Percentiles rank a stretch among this genome's conserved stretches.
Evolutionary conservation across 768 basidiomycete genomes (phyloP).

Genomic region (Punctularia strigosozonata): DNA sequence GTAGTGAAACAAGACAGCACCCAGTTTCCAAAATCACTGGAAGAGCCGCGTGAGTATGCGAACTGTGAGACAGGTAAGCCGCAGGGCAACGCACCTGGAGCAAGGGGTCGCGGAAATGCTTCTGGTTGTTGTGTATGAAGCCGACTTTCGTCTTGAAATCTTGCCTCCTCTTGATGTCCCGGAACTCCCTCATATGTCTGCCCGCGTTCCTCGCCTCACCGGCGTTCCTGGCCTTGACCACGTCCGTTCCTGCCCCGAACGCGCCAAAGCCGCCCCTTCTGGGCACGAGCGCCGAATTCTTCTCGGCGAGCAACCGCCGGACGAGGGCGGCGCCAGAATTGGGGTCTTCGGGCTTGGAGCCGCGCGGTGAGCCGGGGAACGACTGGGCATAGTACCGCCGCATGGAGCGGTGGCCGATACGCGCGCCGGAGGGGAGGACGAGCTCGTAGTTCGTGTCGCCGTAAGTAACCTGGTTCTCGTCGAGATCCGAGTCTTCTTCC

Average conservation of each 20-base stretch:
- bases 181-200: slow-evolving; percentile 71
- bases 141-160: slow-evolving; percentile 78
- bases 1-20: too few relatives aligned
- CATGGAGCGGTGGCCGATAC: slow-evolving; percentile 87
- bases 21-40: too few relatives aligned
- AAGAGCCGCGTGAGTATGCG: background rate
- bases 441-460: slow-evolving; percentile 81
- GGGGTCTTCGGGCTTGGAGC: slow-evolving; percentile 40
- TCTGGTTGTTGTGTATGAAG: slow-evolving; percentile 76
- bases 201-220: slow-evolving; percentile 93
- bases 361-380: slow-evolving; percentile 34
- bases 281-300: slow-evolving; percentile 77
- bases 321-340: slow-evolving; percentile 71
- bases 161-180: slow-evolving; percentile 69
- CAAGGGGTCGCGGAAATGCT: slow-evolving; percentile 73
- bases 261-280: slow-evolving; percentile 80
- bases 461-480: slow-evolving; percentile 50
- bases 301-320: slow-evolving; percentile 67
- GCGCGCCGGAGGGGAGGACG: slow-evolving; percentile 83
- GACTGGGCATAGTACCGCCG: slow-evolving; percentile 80
- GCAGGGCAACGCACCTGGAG: slow-evolving; percentile 29
- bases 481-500: slow-evolving; percentile 29
- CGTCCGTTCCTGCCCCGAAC: slow-evolving; percentile 68
- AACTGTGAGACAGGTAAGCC: background rate
- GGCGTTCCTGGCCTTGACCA: slow-evolving; percentile 84